A percentile compares a stretch with the other conserved stretches of the same genome.
phyloP scores from a whole-genome alignment of 2,329 filamentous ascomycete genomes.

The Paramyrothecium sp. region DNA sequence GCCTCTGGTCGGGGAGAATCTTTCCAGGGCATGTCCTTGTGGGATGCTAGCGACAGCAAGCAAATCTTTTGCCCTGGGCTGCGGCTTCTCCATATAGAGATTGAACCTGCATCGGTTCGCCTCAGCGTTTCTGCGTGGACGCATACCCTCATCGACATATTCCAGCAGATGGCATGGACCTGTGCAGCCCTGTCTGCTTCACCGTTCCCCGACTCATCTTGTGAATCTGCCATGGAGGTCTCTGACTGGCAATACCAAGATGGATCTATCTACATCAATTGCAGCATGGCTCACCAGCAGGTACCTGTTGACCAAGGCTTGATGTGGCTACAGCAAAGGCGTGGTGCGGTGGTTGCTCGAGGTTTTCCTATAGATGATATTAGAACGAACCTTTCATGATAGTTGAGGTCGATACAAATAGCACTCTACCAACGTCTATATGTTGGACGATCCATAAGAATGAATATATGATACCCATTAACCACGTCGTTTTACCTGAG shows the following conservation, averaged over 20 bases:
- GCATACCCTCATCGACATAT: constrained; percentile 30
- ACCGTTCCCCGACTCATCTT: constrained; percentile 26
- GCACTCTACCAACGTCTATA: not conserved
- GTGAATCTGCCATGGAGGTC: constrained; percentile 27
- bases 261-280: constrained; percentile 32
- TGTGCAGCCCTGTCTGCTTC: constrained; percentile 32
- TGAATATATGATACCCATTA: not conserved
- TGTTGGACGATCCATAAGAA: not conserved
- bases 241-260: constrained; percentile 28
- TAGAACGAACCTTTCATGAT: not conserved
- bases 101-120: constrained; percentile 28
- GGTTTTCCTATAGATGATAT: constrained; percentile 27
- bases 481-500: not conserved
- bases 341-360: constrained; percentile 28
- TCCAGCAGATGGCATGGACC: constrained; percentile 36
- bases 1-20: constrained; percentile 19
- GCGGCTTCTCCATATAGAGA: constrained; percentile 30
- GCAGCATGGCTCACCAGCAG: constrained; percentile 27
- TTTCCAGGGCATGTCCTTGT: constrained; percentile 32
- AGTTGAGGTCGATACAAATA: not conserved
- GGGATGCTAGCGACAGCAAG: constrained; percentile 28
- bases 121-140: constrained; percentile 32
- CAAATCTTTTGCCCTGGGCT: constrained; percentile 24
- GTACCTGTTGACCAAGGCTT: constrained; percentile 22
- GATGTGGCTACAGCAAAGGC: constrained; percentile 25